phyloP scores from a whole-genome alignment of 1,284 basidiomycete species.

The Stereum hirsutum region DNA sequence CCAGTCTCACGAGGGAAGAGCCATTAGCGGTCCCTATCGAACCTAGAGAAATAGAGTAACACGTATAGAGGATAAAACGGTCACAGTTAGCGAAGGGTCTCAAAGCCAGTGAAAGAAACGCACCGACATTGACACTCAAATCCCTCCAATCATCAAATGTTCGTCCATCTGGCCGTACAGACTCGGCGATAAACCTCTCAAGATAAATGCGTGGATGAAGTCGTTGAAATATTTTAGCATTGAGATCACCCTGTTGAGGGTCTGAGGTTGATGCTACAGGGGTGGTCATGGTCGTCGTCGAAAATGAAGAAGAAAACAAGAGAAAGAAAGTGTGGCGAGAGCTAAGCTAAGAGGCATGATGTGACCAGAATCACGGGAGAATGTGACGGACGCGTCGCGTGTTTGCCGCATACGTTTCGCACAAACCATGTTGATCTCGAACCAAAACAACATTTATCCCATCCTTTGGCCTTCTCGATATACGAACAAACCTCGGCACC shows the following conservation, averaged over 20 bases:
- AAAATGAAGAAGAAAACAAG: too few relatives aligned
- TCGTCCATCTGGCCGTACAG: constrained; percentile 70
- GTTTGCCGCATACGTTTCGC: too few relatives aligned
- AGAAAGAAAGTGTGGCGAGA: too few relatives aligned
- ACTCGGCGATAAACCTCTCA: constrained; percentile 66
- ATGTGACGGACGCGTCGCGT: too few relatives aligned
- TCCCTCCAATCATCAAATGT: constrained; percentile 55
- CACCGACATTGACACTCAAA: constrained; percentile 65
- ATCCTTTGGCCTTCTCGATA: too few relatives aligned
- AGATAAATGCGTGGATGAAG: constrained; percentile 78
- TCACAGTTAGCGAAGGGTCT: not conserved
- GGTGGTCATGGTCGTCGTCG: too few relatives aligned
- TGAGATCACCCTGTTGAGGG: constrained; percentile 22
- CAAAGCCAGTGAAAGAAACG: constrained; percentile 19
- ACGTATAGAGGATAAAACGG: not conserved
- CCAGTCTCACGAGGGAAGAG: constrained; percentile 83
- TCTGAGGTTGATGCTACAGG: not conserved
- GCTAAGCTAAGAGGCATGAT: too few relatives aligned
- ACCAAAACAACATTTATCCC: too few relatives aligned
- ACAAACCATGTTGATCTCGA: too few relatives aligned
- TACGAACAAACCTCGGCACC: too few relatives aligned
- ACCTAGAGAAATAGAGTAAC: constrained; percentile 31
- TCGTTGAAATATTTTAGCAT: constrained; percentile 71
- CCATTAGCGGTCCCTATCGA: constrained; percentile 89
- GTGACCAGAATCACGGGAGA: too few relatives aligned